Evolutionary conservation across 2,329 filamentous ascomycete species (phyloP), one percentile per base, ranked within the genome.

Genomic region (Rosellinia necatrix): DNA sequence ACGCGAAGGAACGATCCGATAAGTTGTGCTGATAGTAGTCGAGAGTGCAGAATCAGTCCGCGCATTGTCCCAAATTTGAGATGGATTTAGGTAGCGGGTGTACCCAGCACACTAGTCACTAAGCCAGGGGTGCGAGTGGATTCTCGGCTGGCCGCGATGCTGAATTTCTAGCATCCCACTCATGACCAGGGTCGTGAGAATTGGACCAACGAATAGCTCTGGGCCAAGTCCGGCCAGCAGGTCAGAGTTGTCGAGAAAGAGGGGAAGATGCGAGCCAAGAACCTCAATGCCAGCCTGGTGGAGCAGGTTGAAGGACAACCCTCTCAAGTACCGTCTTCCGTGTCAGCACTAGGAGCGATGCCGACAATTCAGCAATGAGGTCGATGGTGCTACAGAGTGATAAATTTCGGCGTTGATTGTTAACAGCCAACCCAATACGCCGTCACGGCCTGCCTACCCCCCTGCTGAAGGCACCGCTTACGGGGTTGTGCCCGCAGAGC

Each of bases 201-300:
- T 52, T 46, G 46, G 63, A 66, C 64, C 68, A 70, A 67, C 67
- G 67, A 63, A 59, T 62, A 35, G 43, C 25, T 38, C 49, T 41
- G 52, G 44, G 55, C 50, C 42, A 52, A 51, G 57, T 35, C 38
- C 29, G 27, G 17, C 56, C 48, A 49, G 24, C 32, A 67, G 58
- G 60, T 64, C 60, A 61, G 57, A 62, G 27, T 47, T 60, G 60
- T 59, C 57, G 29, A 49, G 59, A 63, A 64, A 65, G 59, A 65
- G 66, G 65, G 66, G 65, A 62, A 65, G 54, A 56, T 47, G 41
- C 29, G 56, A 66, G 66, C 63, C 61, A 66, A 67, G 65, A 55
- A 58, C 43, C 34, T 44, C 51, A 49, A 58, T 38, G 29, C 55
- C 58, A 57, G 43, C 53, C 42, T 22, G 15, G 41, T 56, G 38